phyloP scores from a whole-genome alignment of 495 filamentous ascomycete species.

The Trichocladium uniseriatum region DNA sequence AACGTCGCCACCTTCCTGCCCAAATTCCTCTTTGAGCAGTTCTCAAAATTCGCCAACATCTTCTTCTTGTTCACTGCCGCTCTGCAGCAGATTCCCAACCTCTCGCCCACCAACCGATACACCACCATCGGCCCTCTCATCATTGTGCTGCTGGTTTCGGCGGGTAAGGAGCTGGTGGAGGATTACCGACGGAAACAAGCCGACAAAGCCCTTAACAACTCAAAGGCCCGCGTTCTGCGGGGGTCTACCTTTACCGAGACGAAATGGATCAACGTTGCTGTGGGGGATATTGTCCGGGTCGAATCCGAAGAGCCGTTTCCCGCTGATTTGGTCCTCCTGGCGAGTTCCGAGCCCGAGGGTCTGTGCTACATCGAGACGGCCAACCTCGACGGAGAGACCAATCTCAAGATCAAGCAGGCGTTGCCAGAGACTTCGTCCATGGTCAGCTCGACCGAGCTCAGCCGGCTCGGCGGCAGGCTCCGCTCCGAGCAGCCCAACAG shows the following conservation, averaged over 20 bases:
- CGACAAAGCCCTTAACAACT: constrained; percentile 80
- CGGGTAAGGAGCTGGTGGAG: constrained; percentile 88
- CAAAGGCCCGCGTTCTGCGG: constrained; percentile 72
- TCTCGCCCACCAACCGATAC: constrained; percentile 89
- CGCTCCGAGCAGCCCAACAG: constrained; percentile 97
- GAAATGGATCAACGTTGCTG: constrained; percentile 86
- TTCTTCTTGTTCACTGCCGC: constrained; percentile 98
- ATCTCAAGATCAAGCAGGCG: constrained; percentile 97
- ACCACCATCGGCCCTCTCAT: constrained; percentile 92
- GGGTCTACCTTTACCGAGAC: constrained; percentile 79
- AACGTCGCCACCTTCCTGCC: constrained; percentile 91
- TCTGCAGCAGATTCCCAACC: constrained; percentile 89
- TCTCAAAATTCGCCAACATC: constrained; percentile 97
- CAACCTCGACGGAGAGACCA: constrained; percentile 96
- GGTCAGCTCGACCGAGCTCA: constrained; percentile 79
- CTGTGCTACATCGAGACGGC: constrained; percentile 99
- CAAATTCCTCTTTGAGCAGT: constrained; percentile 98
- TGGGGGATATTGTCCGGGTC: constrained; percentile 91
- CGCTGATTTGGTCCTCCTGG: constrained; percentile 83
- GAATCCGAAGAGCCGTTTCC: constrained; percentile 96
- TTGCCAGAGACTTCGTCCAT: constrained; percentile 86
- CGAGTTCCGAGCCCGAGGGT: constrained; percentile 94
- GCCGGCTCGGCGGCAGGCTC: constrained; percentile 74
- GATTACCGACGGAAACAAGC: constrained; percentile 85
- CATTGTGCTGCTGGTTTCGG: constrained; percentile 85